Percentiles rank a stretch among this genome's conserved stretches.
Evolutionary conservation across 1,284 basidiomycete species (phyloP).

Genomic region (Ganoderma multipileum): DNA sequence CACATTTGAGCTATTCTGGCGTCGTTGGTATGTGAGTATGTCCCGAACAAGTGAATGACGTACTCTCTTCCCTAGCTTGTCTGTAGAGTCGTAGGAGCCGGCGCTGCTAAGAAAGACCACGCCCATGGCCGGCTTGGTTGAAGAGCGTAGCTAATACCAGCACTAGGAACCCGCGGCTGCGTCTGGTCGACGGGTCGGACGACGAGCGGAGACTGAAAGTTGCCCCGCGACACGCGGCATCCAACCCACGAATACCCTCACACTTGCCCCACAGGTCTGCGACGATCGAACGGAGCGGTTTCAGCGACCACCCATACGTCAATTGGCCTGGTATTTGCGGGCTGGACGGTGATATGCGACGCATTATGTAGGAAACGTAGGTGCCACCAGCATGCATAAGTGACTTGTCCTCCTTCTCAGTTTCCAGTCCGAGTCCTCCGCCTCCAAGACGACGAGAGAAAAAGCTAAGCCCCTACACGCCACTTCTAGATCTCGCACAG

Average conservation of each 20-base stretch:
- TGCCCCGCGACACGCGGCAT: not conserved
- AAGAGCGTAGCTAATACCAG: not conserved
- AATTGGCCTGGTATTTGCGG: not conserved
- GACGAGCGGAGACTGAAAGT: constrained; percentile 12
- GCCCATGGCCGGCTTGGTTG: not conserved
- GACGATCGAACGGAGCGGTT: not conserved
- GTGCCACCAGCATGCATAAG: not conserved
- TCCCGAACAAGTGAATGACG: not conserved
- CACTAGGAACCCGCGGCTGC: not conserved
- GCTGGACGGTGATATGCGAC: not conserved
- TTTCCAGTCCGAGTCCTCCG: not conserved
- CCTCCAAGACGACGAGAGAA: not conserved
- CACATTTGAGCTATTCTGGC: not conserved
- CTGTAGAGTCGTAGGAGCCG: not conserved
- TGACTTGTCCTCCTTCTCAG: not conserved
- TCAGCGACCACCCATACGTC: not conserved
- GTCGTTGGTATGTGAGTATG: constrained; percentile 2
- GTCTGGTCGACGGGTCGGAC: constrained; percentile 3
- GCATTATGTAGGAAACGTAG: not conserved
- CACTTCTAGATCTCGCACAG: not conserved
- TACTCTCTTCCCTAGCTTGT: not conserved
- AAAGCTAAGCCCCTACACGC: not conserved
- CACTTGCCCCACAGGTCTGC: not conserved
- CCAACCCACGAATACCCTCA: not conserved
- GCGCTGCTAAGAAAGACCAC: not conserved